These are phyloP conservation scores for Closterium sp. DNA, from an alignment of 139 green algal species.

Conservation along the genomic window DNA sequence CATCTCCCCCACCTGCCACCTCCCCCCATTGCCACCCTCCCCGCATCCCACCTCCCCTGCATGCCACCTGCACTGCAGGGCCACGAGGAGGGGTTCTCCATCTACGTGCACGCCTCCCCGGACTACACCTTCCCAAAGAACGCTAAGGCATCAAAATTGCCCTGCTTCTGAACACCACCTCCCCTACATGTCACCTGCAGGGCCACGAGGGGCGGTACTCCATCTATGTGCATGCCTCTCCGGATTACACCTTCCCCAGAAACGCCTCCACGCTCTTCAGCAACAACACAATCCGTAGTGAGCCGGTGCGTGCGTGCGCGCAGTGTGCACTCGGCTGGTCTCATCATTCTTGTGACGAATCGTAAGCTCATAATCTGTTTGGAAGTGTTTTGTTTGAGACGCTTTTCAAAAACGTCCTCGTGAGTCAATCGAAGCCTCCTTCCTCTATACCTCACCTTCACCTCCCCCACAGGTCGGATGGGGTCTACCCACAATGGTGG, in stretches of 20 bases:
- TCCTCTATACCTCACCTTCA: too few species aligned
- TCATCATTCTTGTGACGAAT: too few species aligned
- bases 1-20: too few species aligned
- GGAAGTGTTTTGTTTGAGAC: too few species aligned
- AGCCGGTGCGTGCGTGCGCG: not conserved
- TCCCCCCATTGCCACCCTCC: too few species aligned
- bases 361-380: too few species aligned
- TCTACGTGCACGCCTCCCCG: conserved; percentile 13
- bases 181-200: not conserved
- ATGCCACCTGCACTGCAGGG: not conserved
- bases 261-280: not conserved
- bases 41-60: too few species aligned
- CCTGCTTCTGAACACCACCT: too few species aligned
- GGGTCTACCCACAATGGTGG: conserved; percentile 24
- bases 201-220: conserved; percentile 5
- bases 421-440: too few species aligned
- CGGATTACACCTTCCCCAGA: not conserved
- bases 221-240: conserved; percentile 16
- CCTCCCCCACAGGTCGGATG: not conserved
- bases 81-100: not conserved
- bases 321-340: not conserved
- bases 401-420: too few species aligned
- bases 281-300: conserved; percentile 12
- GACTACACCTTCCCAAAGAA: not conserved
- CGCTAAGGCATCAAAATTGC: too few species aligned